Evolutionary conservation across 805 yeast genomes (phyloP).

Genomic region (Saitoella complicata): DNA sequence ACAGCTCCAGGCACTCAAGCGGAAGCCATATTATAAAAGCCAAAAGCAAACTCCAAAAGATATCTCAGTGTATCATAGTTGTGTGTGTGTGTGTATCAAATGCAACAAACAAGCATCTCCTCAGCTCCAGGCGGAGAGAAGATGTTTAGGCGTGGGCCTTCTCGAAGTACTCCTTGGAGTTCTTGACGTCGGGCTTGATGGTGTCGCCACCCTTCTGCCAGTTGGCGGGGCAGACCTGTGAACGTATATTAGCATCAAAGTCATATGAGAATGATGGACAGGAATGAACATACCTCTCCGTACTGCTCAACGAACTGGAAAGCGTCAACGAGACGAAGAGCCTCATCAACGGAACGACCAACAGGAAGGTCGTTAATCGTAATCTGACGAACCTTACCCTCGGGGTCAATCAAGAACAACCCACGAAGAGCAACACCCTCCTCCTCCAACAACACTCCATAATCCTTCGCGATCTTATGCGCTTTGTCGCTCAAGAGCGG

Average conservation of each 20-base stretch:
- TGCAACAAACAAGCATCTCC: too few relatives aligned
- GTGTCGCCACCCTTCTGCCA: slow-evolving; percentile 93
- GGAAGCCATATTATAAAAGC: too few relatives aligned
- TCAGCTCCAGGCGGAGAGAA: too few relatives aligned
- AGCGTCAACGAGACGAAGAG: slow-evolving; percentile 93
- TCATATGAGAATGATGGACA: too few relatives aligned
- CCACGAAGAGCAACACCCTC: slow-evolving; percentile 97
- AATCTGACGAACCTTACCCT: slow-evolving; percentile 84
- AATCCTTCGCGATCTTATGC: slow-evolving; percentile 86
- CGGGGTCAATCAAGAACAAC: slow-evolving; percentile 93
- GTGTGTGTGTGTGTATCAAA: too few relatives aligned
- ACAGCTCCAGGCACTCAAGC: too few relatives aligned
- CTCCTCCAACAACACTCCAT: slow-evolving; percentile 94
- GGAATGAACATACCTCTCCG: slow-evolving; percentile 99
- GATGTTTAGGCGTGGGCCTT: too few relatives aligned
- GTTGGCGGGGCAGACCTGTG: slow-evolving; percentile 99
- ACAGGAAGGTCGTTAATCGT: slow-evolving; percentile 98
- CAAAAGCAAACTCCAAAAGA: too few relatives aligned
- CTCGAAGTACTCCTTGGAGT: slow-evolving; percentile 62
- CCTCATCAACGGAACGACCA: slow-evolving; percentile 97
- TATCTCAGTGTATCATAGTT: too few relatives aligned
- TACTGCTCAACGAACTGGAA: slow-evolving; percentile 98
- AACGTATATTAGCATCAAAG: too few relatives aligned
- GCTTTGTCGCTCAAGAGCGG: slow-evolving; percentile 94
- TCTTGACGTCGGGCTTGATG: slow-evolving; percentile 67